phyloP scores from a whole-genome alignment of 2,329 filamentous ascomycete species.

The Aspergillus arachidicola region DNA sequence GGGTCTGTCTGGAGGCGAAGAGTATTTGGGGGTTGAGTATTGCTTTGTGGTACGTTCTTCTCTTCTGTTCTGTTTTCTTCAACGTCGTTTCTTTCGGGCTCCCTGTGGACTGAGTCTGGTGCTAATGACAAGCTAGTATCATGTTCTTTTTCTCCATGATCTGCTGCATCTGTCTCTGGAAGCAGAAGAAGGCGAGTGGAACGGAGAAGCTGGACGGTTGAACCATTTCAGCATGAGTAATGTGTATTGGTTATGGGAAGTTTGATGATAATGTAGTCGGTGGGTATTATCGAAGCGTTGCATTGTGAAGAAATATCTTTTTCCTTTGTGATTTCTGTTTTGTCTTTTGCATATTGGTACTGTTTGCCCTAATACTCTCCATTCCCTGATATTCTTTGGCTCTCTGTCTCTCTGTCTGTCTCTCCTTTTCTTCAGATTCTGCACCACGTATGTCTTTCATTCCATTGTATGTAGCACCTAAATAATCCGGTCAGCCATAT shows the following conservation, averaged over 20 bases:
- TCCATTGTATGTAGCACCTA: neutral
- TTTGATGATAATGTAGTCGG: neutral
- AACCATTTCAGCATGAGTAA: neutral
- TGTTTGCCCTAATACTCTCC: neutral
- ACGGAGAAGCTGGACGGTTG: slow-evolving; percentile 23
- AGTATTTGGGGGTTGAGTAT: slow-evolving; percentile 85
- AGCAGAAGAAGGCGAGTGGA: slow-evolving; percentile 53
- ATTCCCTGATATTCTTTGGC: neutral
- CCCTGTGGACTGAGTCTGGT: slow-evolving; percentile 10
- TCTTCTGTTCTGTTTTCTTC: neutral
- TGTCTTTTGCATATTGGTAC: neutral
- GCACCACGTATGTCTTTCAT: neutral
- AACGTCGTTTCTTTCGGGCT: neutral
- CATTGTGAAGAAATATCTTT: neutral
- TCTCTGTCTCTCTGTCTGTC: neutral
- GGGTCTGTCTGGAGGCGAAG: slow-evolving; percentile 82
- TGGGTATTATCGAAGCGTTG: neutral
- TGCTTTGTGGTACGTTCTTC: slow-evolving; percentile 64
- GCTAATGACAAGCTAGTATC: slow-evolving; percentile 47
- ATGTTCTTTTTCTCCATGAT: slow-evolving; percentile 67
- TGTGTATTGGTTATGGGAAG: neutral
- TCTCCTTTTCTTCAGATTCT: neutral
- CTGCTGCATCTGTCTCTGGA: slow-evolving; percentile 64
- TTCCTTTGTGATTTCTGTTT: neutral
- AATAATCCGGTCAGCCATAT: neutral